These are phyloP conservation scores for barley (Hordeum vulgare) DNA, from an alignment of 176 grass and related monocot genomes.

Conservation along the genomic window DNA sequence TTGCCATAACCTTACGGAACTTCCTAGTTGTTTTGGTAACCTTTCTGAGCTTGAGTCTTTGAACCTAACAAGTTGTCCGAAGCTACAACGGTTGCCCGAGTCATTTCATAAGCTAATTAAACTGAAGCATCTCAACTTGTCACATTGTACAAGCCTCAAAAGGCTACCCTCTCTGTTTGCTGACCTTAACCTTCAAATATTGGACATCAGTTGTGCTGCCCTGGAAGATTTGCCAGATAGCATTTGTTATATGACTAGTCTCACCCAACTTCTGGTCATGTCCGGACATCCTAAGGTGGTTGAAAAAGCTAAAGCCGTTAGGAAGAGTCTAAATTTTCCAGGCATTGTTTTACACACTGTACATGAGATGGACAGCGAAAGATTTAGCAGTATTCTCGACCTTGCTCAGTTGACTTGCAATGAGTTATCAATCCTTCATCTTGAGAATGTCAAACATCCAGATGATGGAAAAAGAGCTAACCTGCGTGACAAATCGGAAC, in stretches of 20 bases:
- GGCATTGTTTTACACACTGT: accelerated
- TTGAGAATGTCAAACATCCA: not conserved
- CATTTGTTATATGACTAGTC: not conserved
- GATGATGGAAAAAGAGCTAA: not conserved
- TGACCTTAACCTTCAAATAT: not conserved
- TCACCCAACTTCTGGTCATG: not conserved
- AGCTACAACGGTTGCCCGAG: not conserved
- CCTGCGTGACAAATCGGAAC: not conserved
- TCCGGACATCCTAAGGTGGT: too few relatives aligned
- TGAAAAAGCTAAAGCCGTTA: not conserved
- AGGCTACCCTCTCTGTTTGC: not conserved
- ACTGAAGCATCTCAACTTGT: not conserved
- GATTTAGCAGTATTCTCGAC: not conserved
- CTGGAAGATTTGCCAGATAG: accelerated
- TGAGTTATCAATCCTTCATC: not conserved
- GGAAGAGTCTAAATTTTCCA: not conserved
- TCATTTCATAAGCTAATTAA: not conserved
- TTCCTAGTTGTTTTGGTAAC: slow-evolving; percentile 2
- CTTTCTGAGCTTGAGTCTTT: slow-evolving; percentile 10
- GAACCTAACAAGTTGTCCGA: not conserved
- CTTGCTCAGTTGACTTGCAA: not conserved
- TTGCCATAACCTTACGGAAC: not conserved
- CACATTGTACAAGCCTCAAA: not conserved
- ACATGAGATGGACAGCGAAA: not conserved
- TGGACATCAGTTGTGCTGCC: accelerated